Evolutionary conservation across 768 basidiomycete genomes (phyloP).

Genomic region (Mycena maculata): DNA sequence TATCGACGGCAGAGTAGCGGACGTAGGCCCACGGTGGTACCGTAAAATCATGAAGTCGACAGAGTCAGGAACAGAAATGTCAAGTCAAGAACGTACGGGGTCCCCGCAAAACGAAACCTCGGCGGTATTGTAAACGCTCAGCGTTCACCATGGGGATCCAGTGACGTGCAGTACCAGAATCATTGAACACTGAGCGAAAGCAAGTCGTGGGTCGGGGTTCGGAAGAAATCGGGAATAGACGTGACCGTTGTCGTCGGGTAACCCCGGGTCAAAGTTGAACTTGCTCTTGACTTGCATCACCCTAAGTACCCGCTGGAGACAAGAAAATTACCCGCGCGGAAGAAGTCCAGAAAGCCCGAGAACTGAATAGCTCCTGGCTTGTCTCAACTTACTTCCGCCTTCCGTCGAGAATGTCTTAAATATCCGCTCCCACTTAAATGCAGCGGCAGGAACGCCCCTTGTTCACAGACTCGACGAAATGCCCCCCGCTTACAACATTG

Average conservation of each 20-base stretch:
- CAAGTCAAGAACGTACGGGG: not conserved
- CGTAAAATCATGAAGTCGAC: not conserved
- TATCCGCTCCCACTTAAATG: slow-evolving; percentile 5
- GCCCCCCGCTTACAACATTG: slow-evolving; percentile 25
- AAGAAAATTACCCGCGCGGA: too few species aligned
- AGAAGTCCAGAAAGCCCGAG: too few species aligned
- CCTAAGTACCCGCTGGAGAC: too few species aligned
- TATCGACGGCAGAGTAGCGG: not conserved
- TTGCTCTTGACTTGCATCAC: too few species aligned
- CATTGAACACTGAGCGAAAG: too few species aligned
- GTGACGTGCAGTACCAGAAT: too few species aligned
- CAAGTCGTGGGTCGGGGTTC: too few species aligned
- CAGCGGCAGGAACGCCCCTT: not conserved
- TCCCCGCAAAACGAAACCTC: not conserved
- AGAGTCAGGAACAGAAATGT: not conserved
- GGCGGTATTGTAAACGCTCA: too few species aligned
- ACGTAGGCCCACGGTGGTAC: not conserved
- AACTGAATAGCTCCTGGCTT: not conserved
- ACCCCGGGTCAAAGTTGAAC: too few species aligned
- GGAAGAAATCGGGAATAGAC: too few species aligned
- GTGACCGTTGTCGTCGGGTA: too few species aligned
- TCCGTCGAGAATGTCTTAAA: slow-evolving; percentile 11
- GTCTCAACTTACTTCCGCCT: slow-evolving; percentile 14
- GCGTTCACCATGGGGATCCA: too few species aligned
- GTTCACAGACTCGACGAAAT: not conserved